A percentile compares a stretch with the other conserved stretches of the same genome.
These are phyloP conservation scores for Fistulina hepatica DNA, from an alignment of 1,284 basidiomycete genomes.

Conservation along the genomic window DNA sequence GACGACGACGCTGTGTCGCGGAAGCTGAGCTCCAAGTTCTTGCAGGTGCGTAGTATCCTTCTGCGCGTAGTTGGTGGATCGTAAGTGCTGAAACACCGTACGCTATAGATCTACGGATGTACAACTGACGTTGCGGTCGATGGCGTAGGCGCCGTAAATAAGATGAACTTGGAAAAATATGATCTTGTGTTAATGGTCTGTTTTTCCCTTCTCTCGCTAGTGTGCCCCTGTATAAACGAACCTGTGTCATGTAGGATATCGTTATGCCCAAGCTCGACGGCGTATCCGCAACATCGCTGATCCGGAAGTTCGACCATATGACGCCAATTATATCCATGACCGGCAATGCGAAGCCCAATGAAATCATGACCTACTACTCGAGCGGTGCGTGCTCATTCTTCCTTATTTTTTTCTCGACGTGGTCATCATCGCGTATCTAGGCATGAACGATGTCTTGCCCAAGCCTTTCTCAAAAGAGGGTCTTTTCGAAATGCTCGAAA, in stretches of 20 bases:
- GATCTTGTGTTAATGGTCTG: constrained; percentile 90
- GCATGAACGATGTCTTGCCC: constrained; percentile 96
- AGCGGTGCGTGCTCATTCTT: constrained; percentile 33
- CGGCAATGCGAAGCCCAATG: constrained; percentile 82
- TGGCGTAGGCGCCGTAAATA: constrained; percentile 87
- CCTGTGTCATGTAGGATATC: constrained; percentile 54
- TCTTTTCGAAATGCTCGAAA: constrained; percentile 88
- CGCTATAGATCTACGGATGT: constrained; percentile 95
- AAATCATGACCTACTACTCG: constrained; percentile 87
- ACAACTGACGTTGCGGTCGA: constrained; percentile 91
- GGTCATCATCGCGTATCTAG: constrained; percentile 26
- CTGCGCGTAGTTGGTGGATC: no score
- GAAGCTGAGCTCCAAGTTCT: constrained; percentile 82
- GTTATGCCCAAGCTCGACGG: constrained; percentile 92
- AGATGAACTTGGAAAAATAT: constrained; percentile 94
- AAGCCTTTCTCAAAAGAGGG: constrained; percentile 95
- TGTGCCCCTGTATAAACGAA: no score
- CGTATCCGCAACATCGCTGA: constrained; percentile 83
- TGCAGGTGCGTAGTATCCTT: no score
- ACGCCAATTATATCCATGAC: constrained; percentile 98
- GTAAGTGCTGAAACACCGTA: no score
- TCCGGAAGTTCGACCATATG: constrained; percentile 87
- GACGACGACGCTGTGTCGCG: constrained; percentile 93
- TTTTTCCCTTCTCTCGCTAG: background rate
- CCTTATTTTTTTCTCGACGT: constrained; percentile 1